Evolutionary conservation across 2,329 filamentous ascomycete genomes (phyloP), one percentile per base, ranked within the genome.

Genomic region (Tolypocladium pustulatum): DNA sequence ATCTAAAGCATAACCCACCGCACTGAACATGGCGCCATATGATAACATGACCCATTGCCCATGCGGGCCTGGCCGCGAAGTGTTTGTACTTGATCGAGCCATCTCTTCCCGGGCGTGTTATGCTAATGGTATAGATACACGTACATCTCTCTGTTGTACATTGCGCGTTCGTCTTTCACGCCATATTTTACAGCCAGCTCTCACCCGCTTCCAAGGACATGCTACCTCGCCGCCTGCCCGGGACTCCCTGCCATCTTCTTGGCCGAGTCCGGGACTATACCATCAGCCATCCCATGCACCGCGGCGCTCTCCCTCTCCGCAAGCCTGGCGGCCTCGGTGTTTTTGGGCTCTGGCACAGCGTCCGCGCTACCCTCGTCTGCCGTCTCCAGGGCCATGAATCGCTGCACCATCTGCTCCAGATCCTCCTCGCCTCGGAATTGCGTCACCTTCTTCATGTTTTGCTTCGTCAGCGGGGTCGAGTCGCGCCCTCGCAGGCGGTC

Each of bases 371-470:
- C 58, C 10, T 58, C 61, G 12, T 61, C 62, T 51, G 63, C 58
- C 27, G 65, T 62, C 52, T 64, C 60, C 46, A 73, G 59, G 8
- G 60, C 51, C 66, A 74, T 66, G 60, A 77, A 75, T 55, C 66
- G 68, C 63, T 74, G 66, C 8, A 88, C 83, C 80, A 87, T 81
- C 15, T 76, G 69, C 67, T 94, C 87, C 64, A 97, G 81, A 34
- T 82, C 83, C 58, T 79, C 73, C 66, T 87, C 76, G 40, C 90
- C 91, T 62, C 82, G 75, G 62, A 91, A 82, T 75, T 84, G 96
- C 60, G 90, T 94, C 57, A 95, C 90, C 76, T 97, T 97, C 63
- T 80, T 78, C 53, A 93, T 81, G 75, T 97, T 97, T 69, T 82
- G 80, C 59, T 79, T 76, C 38, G 93, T 97, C 65, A 94, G 77